Base-by-base conservation (phyloP, 2,329 filamentous ascomycete species). In the Arthrobotrys sinensis region DNA sequence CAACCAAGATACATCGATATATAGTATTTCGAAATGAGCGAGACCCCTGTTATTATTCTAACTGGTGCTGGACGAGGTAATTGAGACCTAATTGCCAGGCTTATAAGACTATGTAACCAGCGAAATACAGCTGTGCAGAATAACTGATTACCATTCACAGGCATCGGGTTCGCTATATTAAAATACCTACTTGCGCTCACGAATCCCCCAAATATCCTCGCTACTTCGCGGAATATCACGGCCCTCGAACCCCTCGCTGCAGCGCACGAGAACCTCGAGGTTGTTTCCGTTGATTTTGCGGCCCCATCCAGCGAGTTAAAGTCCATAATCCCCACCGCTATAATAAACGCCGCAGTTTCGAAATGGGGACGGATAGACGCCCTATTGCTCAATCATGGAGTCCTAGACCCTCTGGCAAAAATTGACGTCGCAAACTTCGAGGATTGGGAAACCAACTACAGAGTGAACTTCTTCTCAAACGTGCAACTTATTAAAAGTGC, bases 381-480 rank as follows among this genome's bases (percentile, higher is more conserved):
- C 0, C 83, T 99, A 43, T 89, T 99, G 10, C 86, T 98, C 79
- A 98, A 98, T 84, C 96, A 99, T 83, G 94, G 93, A 24, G 87
- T 90, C 0, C 85, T 99, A 50, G 88, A 90, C 14, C 92, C 93
- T 0, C 90, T 96, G 45, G 90, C 89, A 65, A 89, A 89, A 73
- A 86, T 98, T 38, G 90, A 86, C 3, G 89, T 95, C 67, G 87
- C 88, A 11, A 88, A 89, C 12, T 82, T 90, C 0, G 90, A 92
- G 36, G 91, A 92, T 75, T 97, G 94, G 92, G 91, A 90, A 82
- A 84, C 86, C 1, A 86, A 88, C 8, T 97, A 93, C 84, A 91
- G 96, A 81, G 86, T 93, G 79, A 98, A 98, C 83, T 90, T 97
- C 81, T 94, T 97, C 83, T 95, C 93, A 80, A 90, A 90, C 32